Evolutionary conservation across 495 filamentous ascomycete species (phyloP).

Genomic region (Chaetomium tenue): DNA sequence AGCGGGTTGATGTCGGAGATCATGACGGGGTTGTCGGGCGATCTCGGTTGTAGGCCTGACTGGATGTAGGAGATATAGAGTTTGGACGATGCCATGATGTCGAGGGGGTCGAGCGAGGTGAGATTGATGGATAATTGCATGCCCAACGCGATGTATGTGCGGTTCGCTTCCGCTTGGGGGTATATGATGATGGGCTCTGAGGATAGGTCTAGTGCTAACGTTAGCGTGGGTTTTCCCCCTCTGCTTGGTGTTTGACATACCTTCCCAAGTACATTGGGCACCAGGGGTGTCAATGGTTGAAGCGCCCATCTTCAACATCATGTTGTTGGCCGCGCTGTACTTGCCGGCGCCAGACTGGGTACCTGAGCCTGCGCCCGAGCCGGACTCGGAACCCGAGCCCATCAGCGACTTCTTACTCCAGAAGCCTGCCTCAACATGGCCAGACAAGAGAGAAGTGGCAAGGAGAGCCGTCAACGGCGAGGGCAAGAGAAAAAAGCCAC

Average conservation of each 20-base stretch:
- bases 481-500: constrained; percentile 8
- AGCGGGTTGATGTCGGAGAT: constrained; percentile 25
- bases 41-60: constrained; percentile 8
- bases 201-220: constrained; percentile 19
- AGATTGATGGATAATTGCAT: constrained; percentile 22
- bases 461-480: constrained; percentile 13
- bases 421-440: constrained; percentile 7
- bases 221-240: neutral
- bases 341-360: neutral
- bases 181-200: constrained; percentile 23
- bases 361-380: neutral
- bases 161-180: constrained; percentile 17
- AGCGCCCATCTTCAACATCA: constrained; percentile 20
- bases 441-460: neutral
- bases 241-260: neutral
- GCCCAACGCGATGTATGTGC: constrained; percentile 25
- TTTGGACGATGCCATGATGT: constrained; percentile 9
- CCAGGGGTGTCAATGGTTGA: constrained; percentile 18
- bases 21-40: constrained; percentile 11
- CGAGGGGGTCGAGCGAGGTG: constrained; percentile 17
- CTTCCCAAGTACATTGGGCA: constrained; percentile 19
- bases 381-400: neutral
- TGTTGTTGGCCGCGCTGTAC: neutral
- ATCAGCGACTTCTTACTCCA: constrained; percentile 6
- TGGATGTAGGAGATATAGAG: constrained; percentile 25